Base-by-base conservation (phyloP, 2,329 filamentous ascomycete genomes). In the Diaporthe citrichinensis region DNA sequence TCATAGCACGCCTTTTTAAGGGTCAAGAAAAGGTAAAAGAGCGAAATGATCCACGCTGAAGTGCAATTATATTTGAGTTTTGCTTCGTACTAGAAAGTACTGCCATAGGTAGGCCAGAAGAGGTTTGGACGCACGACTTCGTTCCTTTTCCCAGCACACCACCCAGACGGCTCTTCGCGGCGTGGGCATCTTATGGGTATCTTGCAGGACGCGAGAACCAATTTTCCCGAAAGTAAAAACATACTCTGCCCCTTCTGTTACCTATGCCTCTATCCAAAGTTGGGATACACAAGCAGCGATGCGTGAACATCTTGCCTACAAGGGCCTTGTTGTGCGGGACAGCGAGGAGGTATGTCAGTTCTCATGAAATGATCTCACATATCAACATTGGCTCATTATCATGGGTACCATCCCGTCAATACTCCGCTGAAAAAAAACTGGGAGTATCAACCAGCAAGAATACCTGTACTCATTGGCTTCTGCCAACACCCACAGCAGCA, bases 301-400 rank as follows among this genome's bases (percentile, higher is more conserved):
- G n/a, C 4, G 25, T 31, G 44, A 31, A 12, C 9, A 44, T 57
- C 71, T 73, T 55, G 25, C 58, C 58, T 51, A 73, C 46, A 73
- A 73, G 49, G 71, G 36, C 58, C 58, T 73, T 73, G 71, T 73
- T 44, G 58, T 31, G 28, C 39, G 58, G 71, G 17, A 53, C 31
- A 17, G 31, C 34, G n/a, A 25, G 23, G 7, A 46, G 39, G 7
- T 14, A 36, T 44, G 23, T 65, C 14, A 73, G 31, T 34, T 73
- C 6, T 73, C 71, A 73, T 17, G 14, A 14, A 51, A 8, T 8
- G 9, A 0, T 34, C n/a, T 73, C 71, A 73, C 25, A 73, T 73
- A 31, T 73, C 58, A 46, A 8, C 31, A 65, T 44, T 36, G 36
- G n/a, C 20, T 34, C 31, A 36, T 51, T 25, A 17, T 15, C 12